Evolutionary conservation across 208 protist species (phyloP).

Genomic region (Zelonia costaricensis): DNA sequence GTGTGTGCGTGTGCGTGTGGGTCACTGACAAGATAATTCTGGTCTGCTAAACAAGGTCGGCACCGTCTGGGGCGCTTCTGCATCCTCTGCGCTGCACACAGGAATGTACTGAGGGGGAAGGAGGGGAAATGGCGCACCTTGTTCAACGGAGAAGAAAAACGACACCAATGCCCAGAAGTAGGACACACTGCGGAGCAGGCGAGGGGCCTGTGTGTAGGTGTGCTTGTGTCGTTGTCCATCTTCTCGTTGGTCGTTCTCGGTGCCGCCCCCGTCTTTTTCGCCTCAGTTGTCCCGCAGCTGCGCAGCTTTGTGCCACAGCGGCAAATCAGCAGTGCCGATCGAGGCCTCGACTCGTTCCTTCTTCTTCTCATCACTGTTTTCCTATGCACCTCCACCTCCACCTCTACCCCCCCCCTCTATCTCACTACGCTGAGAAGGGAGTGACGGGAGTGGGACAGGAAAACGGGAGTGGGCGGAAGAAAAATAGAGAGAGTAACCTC

Average conservation of each 20-base stretch:
- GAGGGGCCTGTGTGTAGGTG: too few species aligned
- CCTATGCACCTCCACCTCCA: background rate
- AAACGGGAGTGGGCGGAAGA: background rate
- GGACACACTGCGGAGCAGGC: too few species aligned
- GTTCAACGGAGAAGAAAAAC: too few species aligned
- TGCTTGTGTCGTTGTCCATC: background rate
- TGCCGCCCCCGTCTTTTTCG: background rate
- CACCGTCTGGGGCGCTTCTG: slow-evolving; percentile 24
- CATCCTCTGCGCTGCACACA: slow-evolving; percentile 4
- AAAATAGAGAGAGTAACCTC: background rate
- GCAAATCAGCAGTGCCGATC: slow-evolving; percentile 20
- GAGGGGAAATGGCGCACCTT: too few species aligned
- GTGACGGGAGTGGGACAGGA: background rate
- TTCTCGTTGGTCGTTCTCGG: background rate
- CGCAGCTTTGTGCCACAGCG: slow-evolving; percentile 1
- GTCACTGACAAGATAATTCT: slow-evolving; percentile 37
- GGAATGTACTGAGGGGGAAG: background rate
- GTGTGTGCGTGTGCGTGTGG: background rate
- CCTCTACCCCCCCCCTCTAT: background rate
- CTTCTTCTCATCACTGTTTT: background rate
- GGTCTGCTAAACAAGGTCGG: slow-evolving; percentile 4
- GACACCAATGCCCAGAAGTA: too few species aligned
- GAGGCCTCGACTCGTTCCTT: background rate
- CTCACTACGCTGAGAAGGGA: too few species aligned
- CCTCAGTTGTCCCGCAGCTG: too few species aligned